Evolutionary conservation across 2,329 filamentous ascomycete species (phyloP).

Genomic region (Aspergillus sojae): DNA sequence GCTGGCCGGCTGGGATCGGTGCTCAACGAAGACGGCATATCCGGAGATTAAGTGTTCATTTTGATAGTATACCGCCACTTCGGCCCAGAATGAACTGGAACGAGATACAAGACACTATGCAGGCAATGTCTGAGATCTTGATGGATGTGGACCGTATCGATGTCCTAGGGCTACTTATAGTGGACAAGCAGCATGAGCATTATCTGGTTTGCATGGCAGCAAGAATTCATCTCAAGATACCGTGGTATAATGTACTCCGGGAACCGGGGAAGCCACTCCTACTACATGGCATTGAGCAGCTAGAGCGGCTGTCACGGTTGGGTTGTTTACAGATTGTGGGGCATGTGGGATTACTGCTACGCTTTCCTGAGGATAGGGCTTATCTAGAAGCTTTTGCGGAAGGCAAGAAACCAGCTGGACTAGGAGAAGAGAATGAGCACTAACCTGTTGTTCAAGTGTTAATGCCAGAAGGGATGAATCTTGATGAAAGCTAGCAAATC

Average conservation of each 20-base stretch:
- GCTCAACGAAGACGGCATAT: not conserved
- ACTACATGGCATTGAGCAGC: not conserved
- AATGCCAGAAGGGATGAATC: not conserved
- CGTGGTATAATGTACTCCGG: not conserved
- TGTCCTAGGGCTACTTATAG: not conserved
- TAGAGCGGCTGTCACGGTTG: not conserved
- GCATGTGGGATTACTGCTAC: not conserved
- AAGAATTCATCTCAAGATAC: accelerated
- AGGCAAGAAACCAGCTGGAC: not conserved
- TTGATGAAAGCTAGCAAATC: not conserved
- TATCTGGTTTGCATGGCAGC: not conserved
- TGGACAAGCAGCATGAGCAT: not conserved
- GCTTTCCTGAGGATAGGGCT: not conserved
- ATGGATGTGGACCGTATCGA: not conserved
- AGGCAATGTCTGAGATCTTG: not conserved
- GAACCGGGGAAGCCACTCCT: not conserved
- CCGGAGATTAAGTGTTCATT: not conserved
- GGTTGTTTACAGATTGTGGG: not conserved
- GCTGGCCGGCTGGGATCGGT: not conserved
- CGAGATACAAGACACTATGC: not conserved
- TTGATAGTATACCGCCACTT: not conserved
- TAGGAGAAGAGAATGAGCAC: not conserved
- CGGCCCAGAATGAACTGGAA: no score
- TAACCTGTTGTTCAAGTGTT: not conserved
- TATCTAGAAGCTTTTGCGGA: not conserved